Conservation (phyloP, 495 filamentous ascomycete genomes). For the Bathelium albidoporum region DNA sequence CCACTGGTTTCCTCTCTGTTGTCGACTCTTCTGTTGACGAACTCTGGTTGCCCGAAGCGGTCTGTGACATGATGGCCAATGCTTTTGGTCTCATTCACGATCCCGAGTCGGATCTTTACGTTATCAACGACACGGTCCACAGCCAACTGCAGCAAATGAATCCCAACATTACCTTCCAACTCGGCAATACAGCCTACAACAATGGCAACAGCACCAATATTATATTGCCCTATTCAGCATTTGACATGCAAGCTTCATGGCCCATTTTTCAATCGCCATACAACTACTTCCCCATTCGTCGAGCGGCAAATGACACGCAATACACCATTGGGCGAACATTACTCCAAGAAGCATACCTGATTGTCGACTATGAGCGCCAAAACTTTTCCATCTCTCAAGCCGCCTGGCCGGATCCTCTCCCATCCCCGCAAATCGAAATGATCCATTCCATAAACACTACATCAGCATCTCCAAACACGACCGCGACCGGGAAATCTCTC, state of each 20-base stretch:
- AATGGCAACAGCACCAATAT: conserved; percentile 4
- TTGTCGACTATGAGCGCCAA: conserved; percentile 13
- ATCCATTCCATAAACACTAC: background rate
- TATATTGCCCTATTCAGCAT: conserved; percentile 11
- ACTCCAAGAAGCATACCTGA: conserved; percentile 17
- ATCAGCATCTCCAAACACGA: background rate
- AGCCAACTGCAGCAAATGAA: background rate
- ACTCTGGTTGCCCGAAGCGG: conserved; percentile 4
- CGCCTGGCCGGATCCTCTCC: conserved; percentile 4
- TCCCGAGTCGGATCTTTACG: background rate
- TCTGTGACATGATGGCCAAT: background rate
- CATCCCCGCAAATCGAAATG: conserved; percentile 7
- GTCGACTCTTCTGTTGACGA: conserved; percentile 6
- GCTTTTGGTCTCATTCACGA: conserved; percentile 9
- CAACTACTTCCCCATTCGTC: conserved; percentile 15
- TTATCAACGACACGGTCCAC: conserved; percentile 6
- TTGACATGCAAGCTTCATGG: conserved; percentile 11
- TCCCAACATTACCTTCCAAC: conserved; percentile 1
- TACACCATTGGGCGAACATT: conserved; percentile 14
- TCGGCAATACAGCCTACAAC: background rate
- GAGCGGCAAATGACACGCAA: conserved; percentile 13
- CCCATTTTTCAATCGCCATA: conserved; percentile 1
- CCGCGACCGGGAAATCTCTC: background rate
- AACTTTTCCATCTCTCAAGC: conserved; percentile 15
- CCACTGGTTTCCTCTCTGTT: conserved; percentile 4